Evolutionary conservation across 148 eudicot species (phyloP), one percentile per base, ranked within the genome.

Genomic region (Rhododendron ovatum): DNA sequence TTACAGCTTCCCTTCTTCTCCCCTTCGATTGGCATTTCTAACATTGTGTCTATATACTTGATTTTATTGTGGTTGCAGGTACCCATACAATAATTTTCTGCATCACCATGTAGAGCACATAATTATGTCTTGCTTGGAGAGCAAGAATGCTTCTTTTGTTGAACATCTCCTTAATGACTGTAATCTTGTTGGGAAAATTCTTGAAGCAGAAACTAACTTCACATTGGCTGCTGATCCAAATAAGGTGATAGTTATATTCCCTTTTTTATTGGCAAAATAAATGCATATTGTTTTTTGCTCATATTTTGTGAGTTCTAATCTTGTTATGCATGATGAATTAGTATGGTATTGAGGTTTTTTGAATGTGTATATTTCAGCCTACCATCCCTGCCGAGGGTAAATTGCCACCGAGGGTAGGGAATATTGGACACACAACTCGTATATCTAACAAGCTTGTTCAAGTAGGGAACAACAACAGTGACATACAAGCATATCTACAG

Each of bases 21-120:
- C 84, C 41, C 45, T 82, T 82, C 74, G 18, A 48, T n/a, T 82
- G 55, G 9, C 30, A 20, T 50, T 82, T 80, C 35, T 75, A 69
- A 80, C 83, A 9, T 22, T 74, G 65, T 24, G 57, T 50, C 20
- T 14, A 35, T 78, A 48, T 14, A 73, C 35, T 22, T 74, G 59
- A 48, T 84, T 88, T 83, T 47, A 15, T 80, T 87, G 61, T 82
- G 82, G 20, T 15, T 90, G 80, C 82, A 97, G 99, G 94, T 97
- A 94, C 86, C 98, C 99, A 11, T 97, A 89, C 96, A 97, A 97
- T 87, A 97, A 95, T 85, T 97, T 95, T 89, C 89, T 97, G 88
- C 99, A 97, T 91, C 96, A 94, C 86, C 95, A 95, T 89, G 98
- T 93, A 47, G 98, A 94, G 87, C 92, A 74, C 83, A 93, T 97